Conservation (phyloP, 225 moss, liverwort and hornwort species). For the Pleurozium schreberi region DNA sequence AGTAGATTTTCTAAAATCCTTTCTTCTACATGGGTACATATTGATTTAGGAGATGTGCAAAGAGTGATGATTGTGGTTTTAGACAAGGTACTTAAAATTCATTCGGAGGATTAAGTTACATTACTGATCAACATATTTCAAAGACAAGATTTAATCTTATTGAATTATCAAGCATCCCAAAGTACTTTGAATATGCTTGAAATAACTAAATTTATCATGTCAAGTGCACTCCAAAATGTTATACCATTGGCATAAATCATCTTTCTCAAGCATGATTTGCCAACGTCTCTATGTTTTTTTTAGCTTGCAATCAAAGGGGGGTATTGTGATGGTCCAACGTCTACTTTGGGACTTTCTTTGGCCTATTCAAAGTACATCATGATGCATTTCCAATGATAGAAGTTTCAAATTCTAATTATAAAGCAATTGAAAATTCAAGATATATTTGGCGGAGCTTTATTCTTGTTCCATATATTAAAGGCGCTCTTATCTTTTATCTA, state of each 20-base stretch:
- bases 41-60: neutral
- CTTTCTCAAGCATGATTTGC: neutral
- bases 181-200: neutral
- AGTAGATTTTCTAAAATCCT: neutral
- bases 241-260: no score
- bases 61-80: neutral
- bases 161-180: no score
- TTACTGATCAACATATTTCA: no score
- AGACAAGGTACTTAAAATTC: no score
- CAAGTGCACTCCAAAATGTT: neutral
- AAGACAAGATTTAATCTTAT: no score
- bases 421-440: neutral
- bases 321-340: neutral
- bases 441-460: fast-evolving
- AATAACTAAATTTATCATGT: neutral
- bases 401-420: neutral
- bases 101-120: no score
- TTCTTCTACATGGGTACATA: neutral
- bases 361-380: neutral
- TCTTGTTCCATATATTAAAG: fast-evolving
- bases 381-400: neutral
- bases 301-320: neutral
- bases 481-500: neutral
- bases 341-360: neutral
- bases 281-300: neutral